Evolutionary conservation across 805 yeast genomes (phyloP).

Genomic region (Hanseniaspora valbyensis): DNA sequence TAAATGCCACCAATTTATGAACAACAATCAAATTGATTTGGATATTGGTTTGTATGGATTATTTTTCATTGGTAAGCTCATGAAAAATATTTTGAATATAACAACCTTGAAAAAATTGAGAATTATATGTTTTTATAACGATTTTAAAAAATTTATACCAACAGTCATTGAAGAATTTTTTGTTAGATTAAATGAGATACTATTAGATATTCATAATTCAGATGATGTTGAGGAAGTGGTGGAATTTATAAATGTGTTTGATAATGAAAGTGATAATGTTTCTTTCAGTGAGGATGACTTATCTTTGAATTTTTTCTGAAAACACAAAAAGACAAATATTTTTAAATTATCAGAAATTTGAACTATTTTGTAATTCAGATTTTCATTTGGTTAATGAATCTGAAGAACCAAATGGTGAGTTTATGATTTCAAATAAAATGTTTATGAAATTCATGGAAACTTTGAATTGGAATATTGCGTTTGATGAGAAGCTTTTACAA

Average conservation of each 20-base stretch:
- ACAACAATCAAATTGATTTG: conserved; percentile 9
- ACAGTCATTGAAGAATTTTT: conserved; percentile 10
- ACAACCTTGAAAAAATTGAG: not conserved
- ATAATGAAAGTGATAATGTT: not conserved
- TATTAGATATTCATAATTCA: not conserved
- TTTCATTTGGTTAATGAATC: not conserved
- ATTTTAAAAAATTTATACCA: conserved; percentile 12
- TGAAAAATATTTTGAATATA: not conserved
- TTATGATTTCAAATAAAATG: not conserved
- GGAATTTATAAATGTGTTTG: conserved; percentile 13
- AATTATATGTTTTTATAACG: conserved; percentile 12
- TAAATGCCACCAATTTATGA: conserved; percentile 4
- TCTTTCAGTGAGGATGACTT: not conserved
- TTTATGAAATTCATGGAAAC: not conserved
- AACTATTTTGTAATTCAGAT: not conserved
- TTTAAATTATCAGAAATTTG: not conserved
- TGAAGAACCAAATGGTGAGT: not conserved
- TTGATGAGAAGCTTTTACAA: not conserved
- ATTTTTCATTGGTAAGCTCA: not conserved
- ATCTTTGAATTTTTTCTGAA: not conserved
- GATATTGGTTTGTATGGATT: conserved; percentile 11
- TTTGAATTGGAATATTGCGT: conserved; percentile 4
- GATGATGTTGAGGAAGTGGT: not conserved
- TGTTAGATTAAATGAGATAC: not conserved
- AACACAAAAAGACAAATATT: not conserved